Percentiles rank a stretch among this genome's conserved stretches.
phyloP scores from a whole-genome alignment of 306 rosid species.

The Begonia masoniana region DNA sequence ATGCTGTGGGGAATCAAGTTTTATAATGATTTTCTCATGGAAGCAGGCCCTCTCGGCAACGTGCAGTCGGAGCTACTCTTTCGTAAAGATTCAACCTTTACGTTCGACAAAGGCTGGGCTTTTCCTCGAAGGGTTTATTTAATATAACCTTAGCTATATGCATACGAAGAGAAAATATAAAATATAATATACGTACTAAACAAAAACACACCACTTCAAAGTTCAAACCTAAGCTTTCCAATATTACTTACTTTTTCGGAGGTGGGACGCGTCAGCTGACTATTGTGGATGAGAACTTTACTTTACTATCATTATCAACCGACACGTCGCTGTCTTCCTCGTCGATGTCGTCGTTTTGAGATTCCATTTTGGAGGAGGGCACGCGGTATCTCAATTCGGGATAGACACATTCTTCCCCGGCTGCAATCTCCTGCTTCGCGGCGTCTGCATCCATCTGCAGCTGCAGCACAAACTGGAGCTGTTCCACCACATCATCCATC shows the following conservation, averaged over 20 bases:
- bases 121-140: constrained; percentile 48
- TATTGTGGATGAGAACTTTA: not conserved
- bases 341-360: not conserved
- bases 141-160: too few species aligned
- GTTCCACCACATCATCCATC: constrained; percentile 4
- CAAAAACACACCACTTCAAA: too few species aligned
- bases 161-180: too few species aligned
- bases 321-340: not conserved
- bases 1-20: constrained; percentile 50
- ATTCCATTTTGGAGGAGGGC: not conserved
- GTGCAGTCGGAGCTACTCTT: constrained; percentile 50
- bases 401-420: not conserved
- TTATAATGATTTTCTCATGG: constrained; percentile 38
- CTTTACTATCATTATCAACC: not conserved
- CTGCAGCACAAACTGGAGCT: not conserved
- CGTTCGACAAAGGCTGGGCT: constrained; percentile 53
- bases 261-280: too few species aligned
- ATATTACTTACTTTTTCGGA: too few species aligned
- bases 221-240: too few species aligned
- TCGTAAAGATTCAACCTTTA: constrained; percentile 34
- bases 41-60: constrained; percentile 38
- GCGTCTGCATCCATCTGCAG: not conserved
- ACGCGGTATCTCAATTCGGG: not conserved
- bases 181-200: too few species aligned
- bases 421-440: not conserved